Percentiles rank a stretch among this genome's conserved stretches.
Evolutionary conservation across 768 basidiomycete species (phyloP).

Genomic region (Plicaturopsis crispa): DNA sequence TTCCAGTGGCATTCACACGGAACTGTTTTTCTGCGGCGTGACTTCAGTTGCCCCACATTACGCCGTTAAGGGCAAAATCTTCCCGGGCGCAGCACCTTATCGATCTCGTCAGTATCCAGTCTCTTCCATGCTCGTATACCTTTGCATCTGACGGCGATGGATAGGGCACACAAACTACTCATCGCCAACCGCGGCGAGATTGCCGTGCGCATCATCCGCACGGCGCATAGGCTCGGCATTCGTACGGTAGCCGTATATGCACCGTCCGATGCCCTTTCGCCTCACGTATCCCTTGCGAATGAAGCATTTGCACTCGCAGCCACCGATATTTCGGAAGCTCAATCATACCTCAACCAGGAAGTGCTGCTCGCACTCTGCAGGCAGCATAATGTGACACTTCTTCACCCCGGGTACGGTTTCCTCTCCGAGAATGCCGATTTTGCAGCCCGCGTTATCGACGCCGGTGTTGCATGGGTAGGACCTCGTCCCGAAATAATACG

Average conservation of each 20-base stretch:
- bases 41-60: too few relatives aligned
- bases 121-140: too few relatives aligned
- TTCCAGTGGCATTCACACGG: too few relatives aligned
- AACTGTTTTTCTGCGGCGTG: too few relatives aligned
- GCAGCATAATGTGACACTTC: constrained; percentile 34
- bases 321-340: constrained; percentile 26
- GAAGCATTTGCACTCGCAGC: constrained; percentile 32
- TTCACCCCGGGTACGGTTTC: constrained; percentile 63
- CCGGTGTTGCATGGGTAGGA: constrained; percentile 52
- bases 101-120: too few relatives aligned
- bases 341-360: constrained; percentile 31
- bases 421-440: constrained; percentile 58
- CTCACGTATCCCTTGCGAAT: constrained; percentile 51
- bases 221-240: constrained; percentile 44
- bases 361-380: constrained; percentile 36
- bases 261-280: constrained; percentile 46
- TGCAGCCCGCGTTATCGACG: constrained; percentile 33
- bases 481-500: constrained; percentile 42
- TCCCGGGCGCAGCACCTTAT: too few relatives aligned
- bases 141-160: too few relatives aligned
- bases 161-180: constrained; percentile 51
- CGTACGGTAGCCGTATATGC: constrained; percentile 53
- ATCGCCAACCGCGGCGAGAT: constrained; percentile 73
- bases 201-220: constrained; percentile 53
- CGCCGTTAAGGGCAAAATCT: too few relatives aligned